Evolutionary conservation across 2,329 filamentous ascomycete genomes (phyloP).

Genomic region (Colletotrichum eleusines): DNA sequence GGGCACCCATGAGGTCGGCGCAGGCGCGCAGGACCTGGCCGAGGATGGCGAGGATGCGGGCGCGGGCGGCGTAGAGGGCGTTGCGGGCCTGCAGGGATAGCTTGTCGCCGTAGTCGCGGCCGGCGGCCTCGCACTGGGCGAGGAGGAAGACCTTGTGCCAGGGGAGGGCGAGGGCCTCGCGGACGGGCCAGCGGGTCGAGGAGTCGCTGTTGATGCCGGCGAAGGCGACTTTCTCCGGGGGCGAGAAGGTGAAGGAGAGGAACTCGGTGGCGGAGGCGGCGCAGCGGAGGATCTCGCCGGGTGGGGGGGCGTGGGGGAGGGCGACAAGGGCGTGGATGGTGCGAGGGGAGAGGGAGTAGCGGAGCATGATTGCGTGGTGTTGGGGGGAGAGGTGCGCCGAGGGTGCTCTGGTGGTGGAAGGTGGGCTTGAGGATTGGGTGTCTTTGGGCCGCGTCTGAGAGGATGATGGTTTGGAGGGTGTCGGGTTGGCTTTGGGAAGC

Average conservation of each 20-base stretch:
- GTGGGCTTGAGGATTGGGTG: background rate
- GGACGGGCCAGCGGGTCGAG: slow-evolving; percentile 54
- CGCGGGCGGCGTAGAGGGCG: slow-evolving; percentile 50
- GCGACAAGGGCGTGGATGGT: slow-evolving; percentile 35
- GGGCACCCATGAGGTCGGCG: slow-evolving; percentile 53
- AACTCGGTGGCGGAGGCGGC: slow-evolving; percentile 55
- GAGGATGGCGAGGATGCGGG: slow-evolving; percentile 50
- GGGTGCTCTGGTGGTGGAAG: background rate
- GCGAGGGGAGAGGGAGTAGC: slow-evolving; percentile 33
- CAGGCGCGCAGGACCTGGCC: slow-evolving; percentile 53
- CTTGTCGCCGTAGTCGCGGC: slow-evolving; percentile 64
- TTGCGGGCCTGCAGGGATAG: slow-evolving; percentile 50
- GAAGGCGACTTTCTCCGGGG: slow-evolving; percentile 53
- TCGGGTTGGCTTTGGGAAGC: background rate
- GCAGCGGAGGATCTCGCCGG: slow-evolving; percentile 51
- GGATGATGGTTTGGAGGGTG: background rate
- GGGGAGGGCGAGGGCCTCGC: slow-evolving; percentile 63
- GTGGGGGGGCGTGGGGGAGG: slow-evolving; percentile 34
- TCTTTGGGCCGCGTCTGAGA: background rate
- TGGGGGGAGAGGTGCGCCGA: slow-evolving; percentile 14
- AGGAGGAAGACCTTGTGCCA: slow-evolving; percentile 83
- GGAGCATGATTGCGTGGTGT: slow-evolving; percentile 38
- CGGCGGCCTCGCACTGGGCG: slow-evolving; percentile 75
- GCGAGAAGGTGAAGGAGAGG: slow-evolving; percentile 52
- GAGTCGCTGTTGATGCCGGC: slow-evolving; percentile 54